These are phyloP conservation scores for Blastomyces parvus DNA, from an alignment of 2,329 filamentous ascomycete genomes.

Conservation along the genomic window DNA sequence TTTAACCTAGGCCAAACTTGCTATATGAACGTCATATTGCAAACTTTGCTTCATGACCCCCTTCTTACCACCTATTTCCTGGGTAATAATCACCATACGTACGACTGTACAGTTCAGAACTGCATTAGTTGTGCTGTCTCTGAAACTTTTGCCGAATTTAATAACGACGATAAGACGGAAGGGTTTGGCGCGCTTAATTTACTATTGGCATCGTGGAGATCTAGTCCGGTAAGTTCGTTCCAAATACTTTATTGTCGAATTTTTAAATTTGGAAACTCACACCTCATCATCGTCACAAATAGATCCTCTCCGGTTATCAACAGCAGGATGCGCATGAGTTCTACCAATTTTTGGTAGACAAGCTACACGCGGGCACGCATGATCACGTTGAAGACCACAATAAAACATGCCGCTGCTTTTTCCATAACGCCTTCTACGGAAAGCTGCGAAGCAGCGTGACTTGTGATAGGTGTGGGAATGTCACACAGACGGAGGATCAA, in stretches of 20 bases:
- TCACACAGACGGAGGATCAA: conserved; percentile 73
- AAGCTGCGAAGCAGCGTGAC: conserved; percentile 85
- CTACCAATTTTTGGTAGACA: conserved; percentile 89
- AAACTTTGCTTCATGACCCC: conserved; percentile 88
- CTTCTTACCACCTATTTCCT: conserved; percentile 87
- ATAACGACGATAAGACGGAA: conserved; percentile 58
- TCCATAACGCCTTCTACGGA: conserved; percentile 90
- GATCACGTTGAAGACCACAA: conserved; percentile 53
- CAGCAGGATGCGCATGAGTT: conserved; percentile 97
- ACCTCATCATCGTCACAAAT: background rate
- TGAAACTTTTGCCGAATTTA: conserved; percentile 55
- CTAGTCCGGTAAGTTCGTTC: conserved; percentile 38
- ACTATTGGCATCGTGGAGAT: conserved; percentile 81
- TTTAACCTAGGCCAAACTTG: conserved; percentile 98
- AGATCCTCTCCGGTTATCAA: conserved; percentile 76
- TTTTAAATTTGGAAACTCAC: background rate
- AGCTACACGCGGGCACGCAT: conserved; percentile 70
- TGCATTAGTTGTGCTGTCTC: conserved; percentile 54
- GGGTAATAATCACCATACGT: conserved; percentile 73
- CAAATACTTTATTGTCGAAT: background rate
- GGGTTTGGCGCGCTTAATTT: conserved; percentile 87
- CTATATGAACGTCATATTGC: conserved; percentile 93
- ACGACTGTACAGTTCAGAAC: conserved; percentile 54
- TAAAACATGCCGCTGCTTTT: conserved; percentile 67
- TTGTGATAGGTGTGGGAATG: conserved; percentile 75